A percentile compares a stretch with the other conserved stretches of the same genome.
These are phyloP conservation scores for Clonostachys rhizophaga DNA, from an alignment of 2,329 filamentous ascomycete genomes.

Conservation along the genomic window DNA sequence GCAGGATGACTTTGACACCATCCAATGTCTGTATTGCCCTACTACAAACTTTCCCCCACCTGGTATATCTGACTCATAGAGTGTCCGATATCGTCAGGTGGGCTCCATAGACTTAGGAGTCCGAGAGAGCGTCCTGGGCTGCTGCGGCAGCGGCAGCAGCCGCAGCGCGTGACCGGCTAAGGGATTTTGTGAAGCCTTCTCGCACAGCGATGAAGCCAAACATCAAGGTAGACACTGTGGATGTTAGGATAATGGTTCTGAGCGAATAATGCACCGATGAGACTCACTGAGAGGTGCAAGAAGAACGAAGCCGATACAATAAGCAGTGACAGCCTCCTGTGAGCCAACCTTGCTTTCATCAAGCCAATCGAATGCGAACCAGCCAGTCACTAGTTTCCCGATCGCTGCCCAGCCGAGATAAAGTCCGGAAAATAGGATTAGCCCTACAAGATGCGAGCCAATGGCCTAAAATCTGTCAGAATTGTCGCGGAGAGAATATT, in stretches of 20 bases:
- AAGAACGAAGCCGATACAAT: slow-evolving; percentile 36
- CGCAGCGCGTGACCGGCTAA: slow-evolving; percentile 9
- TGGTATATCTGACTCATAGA: too few relatives aligned
- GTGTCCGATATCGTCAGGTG: too few relatives aligned
- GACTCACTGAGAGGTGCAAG: slow-evolving; percentile 39
- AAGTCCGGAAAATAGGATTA: slow-evolving; percentile 30
- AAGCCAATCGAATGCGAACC: slow-evolving; percentile 45
- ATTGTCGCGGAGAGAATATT: background rate
- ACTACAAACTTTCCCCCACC: too few relatives aligned
- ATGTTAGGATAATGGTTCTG: background rate
- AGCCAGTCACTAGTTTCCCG: slow-evolving; percentile 38
- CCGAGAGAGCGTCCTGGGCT: slow-evolving; percentile 13
- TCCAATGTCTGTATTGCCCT: too few relatives aligned
- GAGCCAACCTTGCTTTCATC: slow-evolving; percentile 36
- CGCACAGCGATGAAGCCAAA: slow-evolving; percentile 44
- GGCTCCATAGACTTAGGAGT: background rate
- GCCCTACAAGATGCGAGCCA: slow-evolving; percentile 32
- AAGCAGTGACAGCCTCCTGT: slow-evolving; percentile 35
- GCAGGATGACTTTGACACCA: too few relatives aligned
- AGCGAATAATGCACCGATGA: background rate
- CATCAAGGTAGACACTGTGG: slow-evolving; percentile 39
- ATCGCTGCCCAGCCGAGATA: slow-evolving; percentile 46
- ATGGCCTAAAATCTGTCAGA: slow-evolving; percentile 29
- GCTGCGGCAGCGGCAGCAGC: slow-evolving; percentile 13
- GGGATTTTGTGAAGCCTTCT: slow-evolving; percentile 28